phyloP scores from a whole-genome alignment of 1,139 yeast genomes.

The Nadsonia commutata region DNA sequence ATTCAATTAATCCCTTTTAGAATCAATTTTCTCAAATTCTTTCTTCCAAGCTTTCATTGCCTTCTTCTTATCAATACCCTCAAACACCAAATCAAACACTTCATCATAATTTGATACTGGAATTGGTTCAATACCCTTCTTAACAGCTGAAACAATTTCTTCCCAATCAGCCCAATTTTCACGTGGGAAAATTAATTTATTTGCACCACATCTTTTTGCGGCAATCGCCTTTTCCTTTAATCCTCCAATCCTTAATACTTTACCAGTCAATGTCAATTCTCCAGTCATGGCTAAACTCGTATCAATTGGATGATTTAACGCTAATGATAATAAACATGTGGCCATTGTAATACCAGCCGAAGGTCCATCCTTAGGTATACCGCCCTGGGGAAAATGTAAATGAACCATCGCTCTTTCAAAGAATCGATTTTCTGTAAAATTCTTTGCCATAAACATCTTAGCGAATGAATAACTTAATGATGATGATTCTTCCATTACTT shows the following conservation, averaged over 20 bases:
- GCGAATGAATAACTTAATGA: constrained; percentile 86
- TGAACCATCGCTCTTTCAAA: constrained; percentile 88
- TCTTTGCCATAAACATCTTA: constrained; percentile 63
- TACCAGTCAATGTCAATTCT: constrained; percentile 84
- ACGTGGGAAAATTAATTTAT: constrained; percentile 81
- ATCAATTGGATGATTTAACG: constrained; percentile 48
- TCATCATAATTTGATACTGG: constrained; percentile 92
- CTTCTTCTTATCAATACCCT: constrained; percentile 35
- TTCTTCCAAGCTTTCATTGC: constrained; percentile 45
- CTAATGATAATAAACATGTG: constrained; percentile 73
- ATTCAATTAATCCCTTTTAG: no score
- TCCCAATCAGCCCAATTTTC: constrained; percentile 89
- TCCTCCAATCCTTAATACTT: constrained; percentile 87
- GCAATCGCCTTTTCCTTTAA: constrained; percentile 89
- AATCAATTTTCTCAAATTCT: constrained; percentile 5
- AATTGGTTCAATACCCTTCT: constrained; percentile 68
- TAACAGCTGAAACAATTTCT: constrained; percentile 79
- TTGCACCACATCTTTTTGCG: constrained; percentile 89
- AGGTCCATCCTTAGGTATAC: constrained; percentile 95
- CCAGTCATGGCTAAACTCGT: constrained; percentile 94
- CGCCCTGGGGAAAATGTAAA: constrained; percentile 96
- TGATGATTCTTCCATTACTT: constrained; percentile 94
- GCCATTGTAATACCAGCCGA: constrained; percentile 96
- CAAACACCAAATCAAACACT: constrained; percentile 61
- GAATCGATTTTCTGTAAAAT: constrained; percentile 72